Base-by-base conservation (phyloP, 495 filamentous ascomycete genomes). In the Umbilicaria muhlenbergii region DNA sequence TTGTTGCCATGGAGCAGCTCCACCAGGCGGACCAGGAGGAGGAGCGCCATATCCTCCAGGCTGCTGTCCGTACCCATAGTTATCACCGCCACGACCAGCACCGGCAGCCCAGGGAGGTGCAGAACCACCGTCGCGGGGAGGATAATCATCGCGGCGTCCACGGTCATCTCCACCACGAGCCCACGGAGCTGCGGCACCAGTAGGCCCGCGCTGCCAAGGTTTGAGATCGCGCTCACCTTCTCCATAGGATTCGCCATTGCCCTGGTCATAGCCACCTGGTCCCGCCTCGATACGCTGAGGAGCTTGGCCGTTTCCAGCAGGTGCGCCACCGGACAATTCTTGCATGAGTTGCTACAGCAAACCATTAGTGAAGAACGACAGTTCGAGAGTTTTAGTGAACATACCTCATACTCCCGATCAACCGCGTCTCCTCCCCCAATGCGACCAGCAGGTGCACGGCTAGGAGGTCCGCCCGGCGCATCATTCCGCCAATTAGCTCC, bases 371-470 rank as follows among this genome's bases (percentile, higher is more conserved):
- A 14, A 38, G 11, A 16, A 36, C 8, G 4, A 32, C 4, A 18
- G n/a, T 28, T n/a, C 16, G 19, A 31, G 39, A 24, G 21, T n/a
- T 13, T 15, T 7, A 44, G 38, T 38, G 33, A 59, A 59, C 79
- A 60, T 73, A 88, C 85, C 74, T 95, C 86, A 58, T 93, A 88
- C 64, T 95, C 91, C 55, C 86, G 78, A 53, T 95, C 89, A 46
- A 88, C 81, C 57, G 81, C 83, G 73, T 93, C 84, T 43, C 83
- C 87, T 46, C 72, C 64, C 41, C 75, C 78, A 60, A 83, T 76
- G 46, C 83, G 76, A 52, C 81, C 73, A 58, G 75, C 75, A 58
- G 77, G 54, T 38, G 61, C 61, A 42, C 67, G 62, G 42, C 58
- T 62, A 50, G 46, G 51, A 34, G 39, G 45, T n/a, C 43, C 51